These are phyloP conservation scores for Arachis monticola DNA, from an alignment of 331 rosid genomes.

Conservation along the genomic window DNA sequence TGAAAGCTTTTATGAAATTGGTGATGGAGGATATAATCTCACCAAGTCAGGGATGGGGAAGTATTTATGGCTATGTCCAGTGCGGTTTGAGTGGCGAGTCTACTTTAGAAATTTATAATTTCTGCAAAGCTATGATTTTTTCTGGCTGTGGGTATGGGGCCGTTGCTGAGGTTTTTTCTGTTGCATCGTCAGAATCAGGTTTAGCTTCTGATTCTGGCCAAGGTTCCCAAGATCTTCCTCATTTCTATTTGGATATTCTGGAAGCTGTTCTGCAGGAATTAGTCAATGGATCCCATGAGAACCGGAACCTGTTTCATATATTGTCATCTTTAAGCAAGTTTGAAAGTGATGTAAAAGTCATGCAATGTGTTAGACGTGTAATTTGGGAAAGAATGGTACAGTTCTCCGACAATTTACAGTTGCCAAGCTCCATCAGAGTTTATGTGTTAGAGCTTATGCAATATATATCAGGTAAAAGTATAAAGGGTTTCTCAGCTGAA, in stretches of 20 bases:
- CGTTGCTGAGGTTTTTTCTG: constrained; percentile 76
- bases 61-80: constrained; percentile 60
- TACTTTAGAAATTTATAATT: constrained; percentile 58
- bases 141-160: constrained; percentile 93
- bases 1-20: constrained; percentile 78
- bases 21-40: constrained; percentile 89
- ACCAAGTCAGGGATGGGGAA: constrained; percentile 93
- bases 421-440: constrained; percentile 87
- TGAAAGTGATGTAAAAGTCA: constrained; percentile 74
- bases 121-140: constrained; percentile 87
- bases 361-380: constrained; percentile 75
- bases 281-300: constrained; percentile 67
- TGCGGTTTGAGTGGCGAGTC: constrained; percentile 68
- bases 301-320: constrained; percentile 67
- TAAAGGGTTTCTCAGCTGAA: constrained; percentile 79
- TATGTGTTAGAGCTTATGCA: constrained; percentile 89
- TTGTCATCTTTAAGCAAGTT: constrained; percentile 85
- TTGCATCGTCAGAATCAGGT: constrained; percentile 58
- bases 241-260: constrained; percentile 70
- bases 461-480: constrained; percentile 71
- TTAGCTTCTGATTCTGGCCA: constrained; percentile 43
- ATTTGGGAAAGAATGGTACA: constrained; percentile 88
- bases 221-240: constrained; percentile 67
- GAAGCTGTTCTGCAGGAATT: constrained; percentile 72
- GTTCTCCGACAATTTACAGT: constrained; percentile 84